Percentiles rank a stretch among this genome's conserved stretches.
Conservation (phyloP, 1,284 basidiomycete genomes). For the Polyporus tsugae region DNA sequence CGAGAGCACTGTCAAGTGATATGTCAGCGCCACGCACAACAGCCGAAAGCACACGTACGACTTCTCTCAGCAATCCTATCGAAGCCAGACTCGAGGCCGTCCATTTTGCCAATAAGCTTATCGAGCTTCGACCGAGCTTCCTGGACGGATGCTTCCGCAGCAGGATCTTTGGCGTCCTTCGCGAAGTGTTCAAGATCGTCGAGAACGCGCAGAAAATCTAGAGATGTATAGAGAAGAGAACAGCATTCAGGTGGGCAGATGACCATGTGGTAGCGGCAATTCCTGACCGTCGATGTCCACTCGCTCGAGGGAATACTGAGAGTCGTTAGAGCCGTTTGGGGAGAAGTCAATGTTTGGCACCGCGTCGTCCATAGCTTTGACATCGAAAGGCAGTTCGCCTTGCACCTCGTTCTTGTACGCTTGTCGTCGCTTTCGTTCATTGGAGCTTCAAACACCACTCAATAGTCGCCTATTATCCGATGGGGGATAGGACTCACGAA, state of each 20-base stretch:
- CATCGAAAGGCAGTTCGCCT: slow-evolving; percentile 83
- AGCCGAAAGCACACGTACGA: slow-evolving; percentile 47
- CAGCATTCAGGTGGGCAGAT: not conserved
- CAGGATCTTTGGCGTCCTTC: slow-evolving; percentile 50
- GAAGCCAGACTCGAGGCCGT: slow-evolving; percentile 77
- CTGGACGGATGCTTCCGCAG: slow-evolving; percentile 62
- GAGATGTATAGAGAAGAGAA: not conserved
- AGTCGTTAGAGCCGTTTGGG: slow-evolving; percentile 57
- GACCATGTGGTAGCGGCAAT: not conserved
- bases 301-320: slow-evolving; percentile 70
- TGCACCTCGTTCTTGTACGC: slow-evolving; percentile 82
- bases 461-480: not conserved
- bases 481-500: slow-evolving; percentile 58
- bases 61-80: slow-evolving; percentile 84
- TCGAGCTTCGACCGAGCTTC: slow-evolving; percentile 70
- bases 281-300: slow-evolving; percentile 76
- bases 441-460: slow-evolving; percentile 51
- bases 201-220: slow-evolving; percentile 70
- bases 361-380: slow-evolving; percentile 76
- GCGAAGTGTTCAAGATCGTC: slow-evolving; percentile 71
- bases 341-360: slow-evolving; percentile 83
- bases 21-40: slow-evolving; percentile 11
- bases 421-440: slow-evolving; percentile 80
- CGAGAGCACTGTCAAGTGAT: slow-evolving; percentile 65
- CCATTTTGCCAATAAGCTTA: slow-evolving; percentile 78